Conservation (phyloP, 192 early-diverging fungal species). For the Coemansia sp. region DNA sequence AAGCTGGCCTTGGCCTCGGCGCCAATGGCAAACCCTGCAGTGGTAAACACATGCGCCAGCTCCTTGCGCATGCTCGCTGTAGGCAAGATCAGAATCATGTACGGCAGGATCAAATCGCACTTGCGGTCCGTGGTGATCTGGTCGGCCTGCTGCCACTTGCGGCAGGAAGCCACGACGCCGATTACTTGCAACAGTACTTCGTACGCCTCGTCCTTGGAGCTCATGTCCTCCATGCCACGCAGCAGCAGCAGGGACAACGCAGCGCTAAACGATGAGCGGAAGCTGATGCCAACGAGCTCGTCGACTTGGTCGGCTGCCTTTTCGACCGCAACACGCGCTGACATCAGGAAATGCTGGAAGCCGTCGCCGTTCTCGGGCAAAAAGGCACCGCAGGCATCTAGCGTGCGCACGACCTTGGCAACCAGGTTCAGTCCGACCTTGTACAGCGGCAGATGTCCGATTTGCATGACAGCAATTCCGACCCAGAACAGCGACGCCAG, state of each 20-base stretch:
- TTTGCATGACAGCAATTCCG: conserved; percentile 80
- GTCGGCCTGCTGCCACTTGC: conserved; percentile 50
- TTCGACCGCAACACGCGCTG: conserved; percentile 68
- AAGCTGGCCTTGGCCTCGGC: conserved; percentile 29
- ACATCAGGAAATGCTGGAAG: conserved; percentile 71
- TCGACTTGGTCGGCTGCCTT: conserved; percentile 75
- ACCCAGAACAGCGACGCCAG: conserved; percentile 90
- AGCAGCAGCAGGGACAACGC: conserved; percentile 78
- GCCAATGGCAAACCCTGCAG: conserved; percentile 25
- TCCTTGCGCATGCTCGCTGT: conserved; percentile 74
- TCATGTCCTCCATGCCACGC: conserved; percentile 77
- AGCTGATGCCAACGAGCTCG: conserved; percentile 72
- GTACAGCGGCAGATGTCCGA: conserved; percentile 82
- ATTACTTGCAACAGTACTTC: conserved; percentile 72
- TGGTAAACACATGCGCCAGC: conserved; percentile 49
- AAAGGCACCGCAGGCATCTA: conserved; percentile 75
- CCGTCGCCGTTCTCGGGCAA: conserved; percentile 60
- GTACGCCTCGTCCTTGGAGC: conserved; percentile 71
- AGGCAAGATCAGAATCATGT: conserved; percentile 78
- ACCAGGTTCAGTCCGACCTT: conserved; percentile 68
- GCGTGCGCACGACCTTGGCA: conserved; percentile 67
- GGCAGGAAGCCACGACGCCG: conserved; percentile 67
- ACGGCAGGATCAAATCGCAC: conserved; percentile 62
- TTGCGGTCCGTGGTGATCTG: conserved; percentile 16
- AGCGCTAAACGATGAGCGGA: conserved; percentile 84